Conservation (phyloP, 805 yeast species). For the Metschnikowia sp. region DNA sequence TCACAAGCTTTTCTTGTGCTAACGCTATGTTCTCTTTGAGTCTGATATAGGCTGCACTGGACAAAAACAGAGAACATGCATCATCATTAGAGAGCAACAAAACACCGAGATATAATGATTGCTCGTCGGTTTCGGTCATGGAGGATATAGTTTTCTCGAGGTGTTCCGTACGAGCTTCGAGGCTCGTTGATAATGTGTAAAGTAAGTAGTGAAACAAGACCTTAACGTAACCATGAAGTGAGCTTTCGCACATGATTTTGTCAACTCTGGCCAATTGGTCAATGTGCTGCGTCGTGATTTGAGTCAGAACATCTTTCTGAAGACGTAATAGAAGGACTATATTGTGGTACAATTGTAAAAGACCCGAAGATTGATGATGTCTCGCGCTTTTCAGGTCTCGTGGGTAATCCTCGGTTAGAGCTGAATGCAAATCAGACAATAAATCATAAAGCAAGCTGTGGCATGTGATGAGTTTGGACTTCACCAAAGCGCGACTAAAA, state of each 20-base stretch:
- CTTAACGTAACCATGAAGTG: not conserved
- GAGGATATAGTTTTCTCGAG: conserved; percentile 1
- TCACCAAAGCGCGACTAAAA: not conserved
- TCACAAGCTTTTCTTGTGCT: not conserved
- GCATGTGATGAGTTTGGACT: not conserved
- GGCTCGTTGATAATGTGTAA: conserved; percentile 7
- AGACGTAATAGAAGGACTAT: not conserved
- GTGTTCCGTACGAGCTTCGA: conserved; percentile 1
- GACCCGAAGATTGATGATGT: not conserved
- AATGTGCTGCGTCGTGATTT: not conserved
- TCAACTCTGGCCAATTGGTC: not conserved
- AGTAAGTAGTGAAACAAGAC: conserved; percentile 5
- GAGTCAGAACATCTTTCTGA: not conserved
- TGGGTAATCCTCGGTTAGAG: too few relatives aligned
- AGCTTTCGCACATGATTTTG: not conserved
- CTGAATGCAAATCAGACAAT: conserved; percentile 4
- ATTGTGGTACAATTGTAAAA: not conserved
- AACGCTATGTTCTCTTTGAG: not conserved
- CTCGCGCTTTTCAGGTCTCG: not conserved
- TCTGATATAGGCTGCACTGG: not conserved
- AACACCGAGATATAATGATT: conserved; percentile 2
- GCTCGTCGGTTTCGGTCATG: conserved; percentile 2
- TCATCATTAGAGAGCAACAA: conserved; percentile 5
- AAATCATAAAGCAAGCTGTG: conserved; percentile 6
- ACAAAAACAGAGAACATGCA: not conserved